Conservation (phyloP, 495 filamentous ascomycete genomes). For the Penicillium chermesinum region DNA sequence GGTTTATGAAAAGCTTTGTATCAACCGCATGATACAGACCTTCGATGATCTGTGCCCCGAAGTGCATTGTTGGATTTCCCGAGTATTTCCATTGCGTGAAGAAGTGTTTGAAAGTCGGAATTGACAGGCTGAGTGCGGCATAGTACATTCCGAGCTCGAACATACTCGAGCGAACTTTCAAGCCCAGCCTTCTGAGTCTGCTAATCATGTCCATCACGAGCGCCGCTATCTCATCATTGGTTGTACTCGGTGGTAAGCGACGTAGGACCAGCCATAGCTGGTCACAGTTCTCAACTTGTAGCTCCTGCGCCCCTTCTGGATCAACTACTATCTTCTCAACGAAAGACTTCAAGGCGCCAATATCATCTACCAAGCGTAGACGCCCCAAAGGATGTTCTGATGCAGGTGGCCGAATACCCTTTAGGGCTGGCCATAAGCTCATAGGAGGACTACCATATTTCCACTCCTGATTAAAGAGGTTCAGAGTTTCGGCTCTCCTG, state of each 20-base stretch:
- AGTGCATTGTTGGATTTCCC: background rate
- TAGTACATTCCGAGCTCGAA: constrained; percentile 24
- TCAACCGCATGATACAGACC: constrained; percentile 16
- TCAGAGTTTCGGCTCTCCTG: background rate
- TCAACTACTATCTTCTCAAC: background rate
- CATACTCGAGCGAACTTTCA: constrained; percentile 3
- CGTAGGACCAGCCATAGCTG: background rate
- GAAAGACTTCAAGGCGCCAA: constrained; percentile 15
- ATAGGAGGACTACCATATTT: constrained; percentile 13
- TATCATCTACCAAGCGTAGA: constrained; percentile 4
- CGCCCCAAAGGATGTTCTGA: background rate
- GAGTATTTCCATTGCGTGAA: constrained; percentile 7
- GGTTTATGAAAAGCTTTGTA: constrained; percentile 18
- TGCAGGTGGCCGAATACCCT: constrained; percentile 5
- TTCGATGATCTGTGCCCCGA: constrained; percentile 17
- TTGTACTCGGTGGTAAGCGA: background rate
- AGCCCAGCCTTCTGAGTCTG: constrained; percentile 18
- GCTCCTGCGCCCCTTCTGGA: background rate
- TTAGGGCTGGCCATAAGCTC: constrained; percentile 22
- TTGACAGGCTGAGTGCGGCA: constrained; percentile 26
- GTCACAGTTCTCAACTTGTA: background rate
- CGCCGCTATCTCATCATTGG: background rate
- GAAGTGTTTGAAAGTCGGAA: constrained; percentile 22
- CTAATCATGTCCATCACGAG: constrained; percentile 19
- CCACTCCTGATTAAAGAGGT: constrained; percentile 26